Evolutionary conservation across 345 rosid genomes (phyloP), one percentile per base, ranked within the genome.

Genomic region (Eucalyptus polybractea): DNA sequence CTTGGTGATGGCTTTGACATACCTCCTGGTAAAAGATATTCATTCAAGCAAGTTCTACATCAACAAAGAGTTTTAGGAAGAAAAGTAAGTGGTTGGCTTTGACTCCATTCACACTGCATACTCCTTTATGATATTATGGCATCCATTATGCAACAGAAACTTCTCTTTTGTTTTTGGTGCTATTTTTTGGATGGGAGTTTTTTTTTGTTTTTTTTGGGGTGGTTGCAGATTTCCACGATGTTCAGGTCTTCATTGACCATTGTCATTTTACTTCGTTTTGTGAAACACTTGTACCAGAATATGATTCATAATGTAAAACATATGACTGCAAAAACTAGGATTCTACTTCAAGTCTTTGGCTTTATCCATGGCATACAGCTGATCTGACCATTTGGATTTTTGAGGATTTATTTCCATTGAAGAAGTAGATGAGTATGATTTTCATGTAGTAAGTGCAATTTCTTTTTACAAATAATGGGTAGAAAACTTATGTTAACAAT

Each of bases 11-110:
- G 92, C 90, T 98, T 92, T 93, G 94, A 95, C 90, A 92, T 98
- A 87, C 98, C 96, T 92, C 98, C 99, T 86, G 99, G 99, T 87
- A 94, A 91, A 95, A 94, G 99, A 95, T 98, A 98, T 95, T 98
- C 99, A 49, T 98, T 97, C 92, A 96, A 97, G 89, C 99, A 97
- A 94, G 99, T 97, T 89, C 86, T 94, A 86, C 97, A 95, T 92
- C 95, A 91, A 88, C 98, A 93, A 90, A 92, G 96, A 94, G 98
- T 96, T 90, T 89, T 93, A 88, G 94, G 95, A 90, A 96, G 97
- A 92, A 96, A 93, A 93, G 99, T 98, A 92, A 92, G 92, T 91
- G 33, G 80, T 56, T 49, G 83, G 27, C 25, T 76, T 76, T 76
- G 47, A 37, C 83, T 37, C 22, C 83, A 76, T 76, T 76, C 45